phyloP scores from a whole-genome alignment of 2,329 filamentous ascomycete genomes.

The Phaeophleospora eucalypticola region DNA sequence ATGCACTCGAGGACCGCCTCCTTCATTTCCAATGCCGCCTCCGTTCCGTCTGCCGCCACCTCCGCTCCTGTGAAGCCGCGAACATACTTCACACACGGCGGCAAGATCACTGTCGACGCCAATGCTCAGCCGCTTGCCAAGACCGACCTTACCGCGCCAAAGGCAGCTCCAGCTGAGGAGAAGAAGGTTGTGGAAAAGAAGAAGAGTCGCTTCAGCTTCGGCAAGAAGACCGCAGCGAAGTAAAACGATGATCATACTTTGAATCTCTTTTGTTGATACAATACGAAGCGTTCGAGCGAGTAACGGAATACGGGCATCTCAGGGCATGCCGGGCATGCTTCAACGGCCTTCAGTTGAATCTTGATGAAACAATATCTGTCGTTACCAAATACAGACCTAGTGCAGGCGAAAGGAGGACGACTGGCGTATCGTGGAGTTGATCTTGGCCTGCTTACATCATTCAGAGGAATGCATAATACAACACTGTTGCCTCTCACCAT shows the following conservation, averaged over 20 bases:
- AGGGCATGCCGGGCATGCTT: too few relatives aligned
- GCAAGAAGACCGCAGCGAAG: constrained; percentile 18
- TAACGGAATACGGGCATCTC: too few relatives aligned
- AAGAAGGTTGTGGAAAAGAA: constrained; percentile 21
- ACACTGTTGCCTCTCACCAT: too few relatives aligned
- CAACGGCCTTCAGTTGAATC: too few relatives aligned
- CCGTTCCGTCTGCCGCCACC: constrained; percentile 11
- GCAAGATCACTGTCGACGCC: constrained; percentile 21
- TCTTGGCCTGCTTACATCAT: not conserved
- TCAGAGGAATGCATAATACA: too few relatives aligned
- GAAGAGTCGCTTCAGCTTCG: constrained; percentile 29
- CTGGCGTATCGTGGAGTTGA: not conserved
- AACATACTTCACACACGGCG: constrained; percentile 29
- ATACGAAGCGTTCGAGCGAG: not conserved
- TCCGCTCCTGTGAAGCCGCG: constrained; percentile 17
- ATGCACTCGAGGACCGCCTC: constrained; percentile 12
- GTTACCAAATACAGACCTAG: not conserved
- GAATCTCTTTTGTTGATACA: not conserved
- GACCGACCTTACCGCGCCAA: constrained; percentile 3
- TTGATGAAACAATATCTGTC: too few relatives aligned
- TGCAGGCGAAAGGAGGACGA: not conserved
- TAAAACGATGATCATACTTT: not conserved
- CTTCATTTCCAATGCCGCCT: not conserved
- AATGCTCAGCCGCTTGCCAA: constrained; percentile 3
- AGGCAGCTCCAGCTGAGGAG: constrained; percentile 4